Evolutionary conservation across 805 yeast species (phyloP).

Genomic region (Kazachstania psychrophila): DNA sequence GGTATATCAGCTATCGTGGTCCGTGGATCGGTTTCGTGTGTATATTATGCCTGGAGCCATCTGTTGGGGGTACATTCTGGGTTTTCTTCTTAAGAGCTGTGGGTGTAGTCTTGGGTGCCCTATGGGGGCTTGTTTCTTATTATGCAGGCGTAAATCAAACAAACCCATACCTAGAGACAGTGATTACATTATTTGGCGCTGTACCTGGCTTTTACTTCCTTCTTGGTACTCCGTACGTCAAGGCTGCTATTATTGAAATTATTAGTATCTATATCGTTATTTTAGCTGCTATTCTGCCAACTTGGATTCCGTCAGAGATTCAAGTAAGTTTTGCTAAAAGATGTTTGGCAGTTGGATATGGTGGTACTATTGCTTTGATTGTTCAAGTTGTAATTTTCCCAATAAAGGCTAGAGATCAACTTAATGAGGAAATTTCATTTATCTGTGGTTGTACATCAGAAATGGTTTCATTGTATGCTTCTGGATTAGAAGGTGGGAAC

Average conservation of each 20-base stretch:
- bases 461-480: slow-evolving; percentile 32
- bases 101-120: slow-evolving; percentile 40
- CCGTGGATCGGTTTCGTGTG: slow-evolving; percentile 49
- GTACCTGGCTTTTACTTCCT: slow-evolving; percentile 39
- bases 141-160: slow-evolving; percentile 36
- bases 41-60: slow-evolving; percentile 40
- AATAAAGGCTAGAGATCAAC: slow-evolving; percentile 38
- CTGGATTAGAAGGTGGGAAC: slow-evolving; percentile 34
- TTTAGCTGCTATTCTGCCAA: slow-evolving; percentile 37
- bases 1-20: slow-evolving; percentile 42
- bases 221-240: slow-evolving; percentile 39
- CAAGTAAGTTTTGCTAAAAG: slow-evolving; percentile 39
- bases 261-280: slow-evolving; percentile 40
- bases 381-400: slow-evolving; percentile 41
- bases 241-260: slow-evolving; percentile 42
- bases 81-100: slow-evolving; percentile 39
- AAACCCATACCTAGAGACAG: slow-evolving; percentile 35
- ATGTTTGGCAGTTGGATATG: slow-evolving; percentile 42
- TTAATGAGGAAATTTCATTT: slow-evolving; percentile 35
- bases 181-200: slow-evolving; percentile 37
- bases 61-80: slow-evolving; percentile 42
- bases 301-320: slow-evolving; percentile 32
- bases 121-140: slow-evolving; percentile 42
- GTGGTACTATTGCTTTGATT: slow-evolving; percentile 39
- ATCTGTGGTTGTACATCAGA: slow-evolving; percentile 34